Evolutionary conservation across 1,139 yeast genomes (phyloP).

Genomic region (Meyerozyma sp.): DNA sequence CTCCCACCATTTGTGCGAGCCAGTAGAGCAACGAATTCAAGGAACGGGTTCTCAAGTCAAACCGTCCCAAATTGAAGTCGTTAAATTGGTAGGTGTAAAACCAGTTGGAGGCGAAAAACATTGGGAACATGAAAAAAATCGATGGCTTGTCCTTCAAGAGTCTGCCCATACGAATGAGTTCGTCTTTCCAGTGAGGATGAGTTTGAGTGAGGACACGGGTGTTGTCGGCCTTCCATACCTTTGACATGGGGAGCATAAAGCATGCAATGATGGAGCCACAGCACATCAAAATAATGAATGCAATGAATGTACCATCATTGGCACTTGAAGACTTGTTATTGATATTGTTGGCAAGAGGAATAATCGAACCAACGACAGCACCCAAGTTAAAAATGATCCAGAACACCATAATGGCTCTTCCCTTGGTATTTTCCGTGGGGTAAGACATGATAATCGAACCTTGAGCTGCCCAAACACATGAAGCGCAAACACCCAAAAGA

Average conservation of each 20-base stretch:
- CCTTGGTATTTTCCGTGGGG: constrained; percentile 52
- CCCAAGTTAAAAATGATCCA: constrained; percentile 65
- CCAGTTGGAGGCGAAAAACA: constrained; percentile 62
- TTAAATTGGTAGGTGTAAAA: constrained; percentile 62
- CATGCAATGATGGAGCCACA: constrained; percentile 43
- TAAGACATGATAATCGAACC: constrained; percentile 55
- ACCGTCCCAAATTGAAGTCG: constrained; percentile 51
- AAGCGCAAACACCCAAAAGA: constrained; percentile 53
- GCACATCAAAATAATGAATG: constrained; percentile 51
- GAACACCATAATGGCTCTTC: constrained; percentile 49
- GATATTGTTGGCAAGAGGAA: constrained; percentile 50
- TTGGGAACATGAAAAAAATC: constrained; percentile 47
- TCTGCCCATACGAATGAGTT: constrained; percentile 34
- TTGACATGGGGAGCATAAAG: constrained; percentile 44
- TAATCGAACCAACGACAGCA: constrained; percentile 53
- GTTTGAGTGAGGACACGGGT: constrained; percentile 41
- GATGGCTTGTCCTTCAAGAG: constrained; percentile 43
- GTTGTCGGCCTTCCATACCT: constrained; percentile 50
- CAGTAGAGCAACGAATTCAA: constrained; percentile 57
- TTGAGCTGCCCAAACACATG: constrained; percentile 57
- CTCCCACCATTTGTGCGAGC: constrained; percentile 57
- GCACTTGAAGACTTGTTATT: constrained; percentile 32
- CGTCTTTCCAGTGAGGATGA: constrained; percentile 45
- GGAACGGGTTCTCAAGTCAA: constrained; percentile 56
- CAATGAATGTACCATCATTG: constrained; percentile 52